Percentiles rank a stretch among this genome's conserved stretches.
Evolutionary conservation across 2,329 filamentous ascomycete species (phyloP).

Genomic region (Paraconiothyrium brasiliense): DNA sequence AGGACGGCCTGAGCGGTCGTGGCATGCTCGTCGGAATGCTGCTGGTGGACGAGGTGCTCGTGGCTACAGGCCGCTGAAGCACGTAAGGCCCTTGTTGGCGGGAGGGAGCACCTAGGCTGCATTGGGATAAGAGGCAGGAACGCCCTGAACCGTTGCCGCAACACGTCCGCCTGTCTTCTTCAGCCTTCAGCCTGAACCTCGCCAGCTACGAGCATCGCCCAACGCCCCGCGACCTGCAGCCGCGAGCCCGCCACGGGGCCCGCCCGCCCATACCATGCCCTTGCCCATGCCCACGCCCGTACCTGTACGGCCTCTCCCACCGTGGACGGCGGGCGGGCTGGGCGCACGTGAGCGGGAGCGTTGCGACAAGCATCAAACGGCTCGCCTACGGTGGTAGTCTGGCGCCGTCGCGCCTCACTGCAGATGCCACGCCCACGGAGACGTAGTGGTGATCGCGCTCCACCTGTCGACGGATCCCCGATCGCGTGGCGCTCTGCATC

Average conservation of each 20-base stretch:
- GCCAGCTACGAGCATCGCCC: slow-evolving; percentile 8
- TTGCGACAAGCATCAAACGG: slow-evolving; percentile 20
- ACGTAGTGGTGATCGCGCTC: not conserved
- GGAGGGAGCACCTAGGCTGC: slow-evolving; percentile 17
- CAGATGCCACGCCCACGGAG: slow-evolving; percentile 22
- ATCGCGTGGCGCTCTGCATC: not conserved
- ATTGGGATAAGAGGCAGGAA: slow-evolving; percentile 14
- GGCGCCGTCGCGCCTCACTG: slow-evolving; percentile 7
- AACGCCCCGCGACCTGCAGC: slow-evolving; percentile 7
- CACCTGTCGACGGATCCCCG: not conserved
- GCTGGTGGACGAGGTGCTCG: not conserved
- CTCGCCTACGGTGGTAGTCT: slow-evolving; percentile 5
- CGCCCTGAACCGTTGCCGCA: slow-evolving; percentile 18
- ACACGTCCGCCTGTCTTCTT: slow-evolving; percentile 14
- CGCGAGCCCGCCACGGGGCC: not conserved
- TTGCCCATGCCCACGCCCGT: no score
- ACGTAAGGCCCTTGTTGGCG: slow-evolving; percentile 5
- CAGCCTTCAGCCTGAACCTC: slow-evolving; percentile 14
- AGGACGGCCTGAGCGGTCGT: slow-evolving; percentile 3
- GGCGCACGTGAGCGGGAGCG: slow-evolving; percentile 17
- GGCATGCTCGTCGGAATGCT: slow-evolving; percentile 18
- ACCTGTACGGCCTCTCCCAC: not conserved
- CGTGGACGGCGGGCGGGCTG: not conserved
- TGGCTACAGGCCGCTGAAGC: slow-evolving; percentile 8
- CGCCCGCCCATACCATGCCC: no score